Percentiles rank a stretch among this genome's conserved stretches.
Evolutionary conservation across 441 rosid species (phyloP).

Genomic region (Gossypium gossypioides): DNA sequence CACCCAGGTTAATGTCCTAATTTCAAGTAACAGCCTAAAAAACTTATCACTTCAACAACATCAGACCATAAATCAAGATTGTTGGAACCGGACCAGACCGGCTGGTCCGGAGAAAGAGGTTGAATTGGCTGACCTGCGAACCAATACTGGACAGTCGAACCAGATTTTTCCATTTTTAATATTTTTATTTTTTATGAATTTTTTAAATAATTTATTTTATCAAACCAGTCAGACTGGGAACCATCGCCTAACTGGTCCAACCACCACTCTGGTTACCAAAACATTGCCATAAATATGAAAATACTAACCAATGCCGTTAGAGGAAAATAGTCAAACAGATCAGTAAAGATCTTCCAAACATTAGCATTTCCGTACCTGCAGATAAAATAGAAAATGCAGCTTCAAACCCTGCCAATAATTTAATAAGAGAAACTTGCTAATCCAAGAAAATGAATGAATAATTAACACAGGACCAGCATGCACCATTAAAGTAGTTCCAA

Average conservation of each 20-base stretch:
- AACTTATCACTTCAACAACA: not conserved
- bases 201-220: too few relatives aligned
- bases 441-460: not conserved
- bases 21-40: not conserved
- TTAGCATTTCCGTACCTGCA: constrained; percentile 64
- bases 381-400: not conserved
- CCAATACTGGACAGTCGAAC: too few relatives aligned
- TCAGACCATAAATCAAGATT: too few relatives aligned
- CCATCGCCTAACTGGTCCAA: too few relatives aligned
- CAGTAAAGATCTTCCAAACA: constrained; percentile 38
- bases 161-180: too few relatives aligned
- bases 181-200: too few relatives aligned
- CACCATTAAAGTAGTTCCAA: not conserved
- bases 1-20: not conserved
- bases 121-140: too few relatives aligned
- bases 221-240: too few relatives aligned
- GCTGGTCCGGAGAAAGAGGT: too few relatives aligned
- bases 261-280: not conserved
- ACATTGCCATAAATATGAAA: not conserved
- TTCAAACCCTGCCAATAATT: not conserved
- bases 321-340: constrained; percentile 84
- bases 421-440: not conserved
- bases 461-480: not conserved
- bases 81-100: too few relatives aligned
- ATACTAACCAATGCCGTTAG: constrained; percentile 83